Evolutionary conservation across 2,329 filamentous ascomycete species (phyloP).

Genomic region (Stagonosporopsis tanaceti): DNA sequence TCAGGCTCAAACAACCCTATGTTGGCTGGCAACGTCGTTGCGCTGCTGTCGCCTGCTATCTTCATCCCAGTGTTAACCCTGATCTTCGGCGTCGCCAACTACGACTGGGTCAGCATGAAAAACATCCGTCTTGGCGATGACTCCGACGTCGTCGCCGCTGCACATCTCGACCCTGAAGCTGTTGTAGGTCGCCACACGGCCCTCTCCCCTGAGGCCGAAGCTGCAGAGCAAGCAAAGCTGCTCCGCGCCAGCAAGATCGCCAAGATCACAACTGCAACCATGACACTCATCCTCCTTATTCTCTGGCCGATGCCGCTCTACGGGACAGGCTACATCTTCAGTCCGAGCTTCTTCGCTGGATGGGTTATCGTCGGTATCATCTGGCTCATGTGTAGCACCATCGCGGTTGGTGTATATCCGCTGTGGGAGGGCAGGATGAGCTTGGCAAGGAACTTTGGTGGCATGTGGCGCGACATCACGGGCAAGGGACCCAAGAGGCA

Average conservation of each 20-base stretch:
- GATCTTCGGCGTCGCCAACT: conserved; percentile 73
- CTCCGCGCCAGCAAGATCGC: conserved; percentile 60
- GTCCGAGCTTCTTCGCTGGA: conserved; percentile 79
- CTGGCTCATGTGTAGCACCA: conserved; percentile 77
- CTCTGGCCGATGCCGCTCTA: conserved; percentile 95
- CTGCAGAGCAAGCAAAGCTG: conserved; percentile 53
- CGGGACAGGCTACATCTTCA: conserved; percentile 81
- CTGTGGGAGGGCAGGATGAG: conserved; percentile 69
- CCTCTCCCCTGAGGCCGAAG: conserved; percentile 41
- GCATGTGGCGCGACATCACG: conserved; percentile 39
- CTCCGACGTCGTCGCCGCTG: conserved; percentile 70
- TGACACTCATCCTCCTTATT: conserved; percentile 76
- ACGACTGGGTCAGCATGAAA: conserved; percentile 85
- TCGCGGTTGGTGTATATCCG: conserved; percentile 81
- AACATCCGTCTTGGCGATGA: conserved; percentile 81
- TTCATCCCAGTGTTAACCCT: conserved; percentile 79
- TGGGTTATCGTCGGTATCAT: conserved; percentile 74
- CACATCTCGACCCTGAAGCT: conserved; percentile 68
- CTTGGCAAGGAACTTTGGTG: conserved; percentile 33
- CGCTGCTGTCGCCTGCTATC: conserved; percentile 76
- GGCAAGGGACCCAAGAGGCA: conserved; percentile 28
- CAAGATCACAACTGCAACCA: conserved; percentile 63
- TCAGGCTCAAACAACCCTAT: conserved; percentile 79
- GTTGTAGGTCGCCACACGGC: conserved; percentile 54
- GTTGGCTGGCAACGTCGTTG: conserved; percentile 85